phyloP scores from a whole-genome alignment of 352 stramenopile species.

The Pythium sukuiense region DNA sequence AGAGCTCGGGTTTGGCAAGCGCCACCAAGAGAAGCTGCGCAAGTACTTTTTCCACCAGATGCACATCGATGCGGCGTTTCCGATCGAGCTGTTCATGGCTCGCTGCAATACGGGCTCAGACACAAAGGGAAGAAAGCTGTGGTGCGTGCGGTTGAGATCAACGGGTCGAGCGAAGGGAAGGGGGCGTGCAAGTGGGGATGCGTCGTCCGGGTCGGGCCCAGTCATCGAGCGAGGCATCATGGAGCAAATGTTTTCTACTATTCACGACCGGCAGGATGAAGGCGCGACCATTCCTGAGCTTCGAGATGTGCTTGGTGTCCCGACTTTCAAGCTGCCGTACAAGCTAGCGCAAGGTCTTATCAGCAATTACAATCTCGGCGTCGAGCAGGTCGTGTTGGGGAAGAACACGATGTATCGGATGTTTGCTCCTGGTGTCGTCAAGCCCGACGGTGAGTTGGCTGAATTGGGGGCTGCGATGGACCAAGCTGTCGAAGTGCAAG shows the following conservation, averaged over 20 bases:
- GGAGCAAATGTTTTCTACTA: constrained; percentile 74
- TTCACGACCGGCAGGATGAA: constrained; percentile 45
- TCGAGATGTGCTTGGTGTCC: constrained; percentile 71
- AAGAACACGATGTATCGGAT: constrained; percentile 87
- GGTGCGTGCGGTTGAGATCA: constrained; percentile 64
- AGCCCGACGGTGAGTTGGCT: constrained; percentile 9
- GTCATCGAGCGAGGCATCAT: constrained; percentile 76
- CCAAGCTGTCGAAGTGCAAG: background rate
- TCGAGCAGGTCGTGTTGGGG: constrained; percentile 74
- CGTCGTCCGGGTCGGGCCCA: constrained; percentile 24
- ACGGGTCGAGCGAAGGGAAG: constrained; percentile 6
- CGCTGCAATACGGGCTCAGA: constrained; percentile 65
- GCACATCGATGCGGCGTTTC: constrained; percentile 51
- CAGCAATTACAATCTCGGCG: constrained; percentile 73
- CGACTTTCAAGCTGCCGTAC: constrained; percentile 84
- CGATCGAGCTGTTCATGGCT: constrained; percentile 80
- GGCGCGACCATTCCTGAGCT: constrained; percentile 80
- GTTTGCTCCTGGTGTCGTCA: constrained; percentile 47
- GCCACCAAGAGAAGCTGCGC: constrained; percentile 75
- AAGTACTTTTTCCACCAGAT: constrained; percentile 85
- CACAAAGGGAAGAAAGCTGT: constrained; percentile 70
- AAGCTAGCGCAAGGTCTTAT: constrained; percentile 79
- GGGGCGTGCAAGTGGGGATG: background rate
- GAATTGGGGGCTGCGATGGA: constrained; percentile 7
- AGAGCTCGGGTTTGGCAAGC: constrained; percentile 76